These are phyloP conservation scores for Nematocida displodere DNA, from an alignment of 371 early-diverging fungal species.

Conservation along the genomic window DNA sequence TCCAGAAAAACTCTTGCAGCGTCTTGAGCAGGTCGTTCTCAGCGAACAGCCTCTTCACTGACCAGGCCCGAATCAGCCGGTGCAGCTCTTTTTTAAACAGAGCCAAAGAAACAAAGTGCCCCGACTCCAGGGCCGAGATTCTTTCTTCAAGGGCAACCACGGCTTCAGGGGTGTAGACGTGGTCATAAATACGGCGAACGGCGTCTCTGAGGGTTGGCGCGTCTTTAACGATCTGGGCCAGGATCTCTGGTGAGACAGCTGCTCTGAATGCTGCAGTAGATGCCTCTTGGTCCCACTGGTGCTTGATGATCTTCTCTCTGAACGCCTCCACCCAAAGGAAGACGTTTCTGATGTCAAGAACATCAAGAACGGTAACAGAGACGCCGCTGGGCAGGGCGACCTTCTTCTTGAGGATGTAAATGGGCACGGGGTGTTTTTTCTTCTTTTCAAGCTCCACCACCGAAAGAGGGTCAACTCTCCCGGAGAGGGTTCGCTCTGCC, in stretches of 20 bases:
- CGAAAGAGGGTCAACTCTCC: neutral
- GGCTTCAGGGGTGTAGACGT: slow-evolving; percentile 21
- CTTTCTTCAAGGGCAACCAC: neutral
- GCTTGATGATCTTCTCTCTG: neutral
- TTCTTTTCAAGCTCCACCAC: slow-evolving; percentile 32
- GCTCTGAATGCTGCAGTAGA: slow-evolving; percentile 10
- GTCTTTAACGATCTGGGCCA: neutral
- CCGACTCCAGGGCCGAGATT: neutral
- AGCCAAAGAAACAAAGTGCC: neutral
- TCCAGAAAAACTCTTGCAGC: slow-evolving; percentile 13
- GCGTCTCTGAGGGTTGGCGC: slow-evolving; percentile 14
- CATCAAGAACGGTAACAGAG: slow-evolving; percentile 23
- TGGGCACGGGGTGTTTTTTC: neutral
- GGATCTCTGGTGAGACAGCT: slow-evolving; percentile 16
- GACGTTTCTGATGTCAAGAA: slow-evolving; percentile 40
- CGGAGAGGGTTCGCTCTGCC: too few species aligned
- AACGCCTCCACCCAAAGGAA: slow-evolving; percentile 41
- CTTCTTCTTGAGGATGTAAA: slow-evolving; percentile 26
- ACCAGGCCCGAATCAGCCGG: slow-evolving; percentile 23
- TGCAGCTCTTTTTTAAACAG: slow-evolving; percentile 32
- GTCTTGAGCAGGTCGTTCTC: neutral
- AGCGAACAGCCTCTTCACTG: neutral
- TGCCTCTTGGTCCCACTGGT: slow-evolving; percentile 11
- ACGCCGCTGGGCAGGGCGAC: neutral
- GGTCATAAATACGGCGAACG: slow-evolving; percentile 14